These are phyloP conservation scores for Coemansia umbellata DNA, from an alignment of 192 early-diverging fungal genomes.

Conservation along the genomic window DNA sequence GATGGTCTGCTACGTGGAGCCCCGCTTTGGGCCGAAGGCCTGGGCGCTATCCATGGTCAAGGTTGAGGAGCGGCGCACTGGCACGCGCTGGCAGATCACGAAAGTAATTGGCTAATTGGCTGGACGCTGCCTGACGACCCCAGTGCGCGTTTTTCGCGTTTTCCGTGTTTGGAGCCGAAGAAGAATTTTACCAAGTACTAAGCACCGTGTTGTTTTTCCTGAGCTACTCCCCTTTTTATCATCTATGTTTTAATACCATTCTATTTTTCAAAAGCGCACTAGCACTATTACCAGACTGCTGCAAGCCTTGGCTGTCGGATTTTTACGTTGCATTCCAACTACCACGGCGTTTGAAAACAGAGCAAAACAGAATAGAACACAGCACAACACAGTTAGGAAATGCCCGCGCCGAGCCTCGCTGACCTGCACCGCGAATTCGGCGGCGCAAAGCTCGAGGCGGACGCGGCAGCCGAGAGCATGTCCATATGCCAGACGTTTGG, in stretches of 20 bases:
- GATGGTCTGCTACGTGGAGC: constrained; percentile 58
- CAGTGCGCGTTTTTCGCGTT: too few species aligned
- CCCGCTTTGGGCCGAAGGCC: constrained; percentile 65
- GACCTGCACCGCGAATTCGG: constrained; percentile 40
- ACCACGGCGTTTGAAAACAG: neutral
- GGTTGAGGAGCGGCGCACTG: constrained; percentile 58
- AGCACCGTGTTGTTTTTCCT: too few species aligned
- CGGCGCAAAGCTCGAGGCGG: constrained; percentile 27
- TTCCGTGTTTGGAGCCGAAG: too few species aligned
- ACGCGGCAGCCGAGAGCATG: constrained; percentile 36
- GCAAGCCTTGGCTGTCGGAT: too few species aligned
- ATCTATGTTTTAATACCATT: too few species aligned
- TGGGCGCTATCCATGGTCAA: constrained; percentile 68
- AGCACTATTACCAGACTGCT: too few species aligned
- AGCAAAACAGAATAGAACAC: too few species aligned
- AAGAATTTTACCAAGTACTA: too few species aligned
- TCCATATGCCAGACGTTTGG: constrained; percentile 42
- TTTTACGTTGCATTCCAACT: neutral
- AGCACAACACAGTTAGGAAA: neutral
- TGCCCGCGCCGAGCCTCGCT: constrained; percentile 16
- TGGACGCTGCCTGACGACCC: too few species aligned
- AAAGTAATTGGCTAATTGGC: constrained; percentile 45
- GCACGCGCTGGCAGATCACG: constrained; percentile 62
- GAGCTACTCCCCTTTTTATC: too few species aligned
- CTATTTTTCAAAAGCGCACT: too few species aligned